A percentile compares a stretch with the other conserved stretches of the same genome.
phyloP scores from a whole-genome alignment of 2,329 filamentous ascomycete species.

The Diaporthe citri region DNA sequence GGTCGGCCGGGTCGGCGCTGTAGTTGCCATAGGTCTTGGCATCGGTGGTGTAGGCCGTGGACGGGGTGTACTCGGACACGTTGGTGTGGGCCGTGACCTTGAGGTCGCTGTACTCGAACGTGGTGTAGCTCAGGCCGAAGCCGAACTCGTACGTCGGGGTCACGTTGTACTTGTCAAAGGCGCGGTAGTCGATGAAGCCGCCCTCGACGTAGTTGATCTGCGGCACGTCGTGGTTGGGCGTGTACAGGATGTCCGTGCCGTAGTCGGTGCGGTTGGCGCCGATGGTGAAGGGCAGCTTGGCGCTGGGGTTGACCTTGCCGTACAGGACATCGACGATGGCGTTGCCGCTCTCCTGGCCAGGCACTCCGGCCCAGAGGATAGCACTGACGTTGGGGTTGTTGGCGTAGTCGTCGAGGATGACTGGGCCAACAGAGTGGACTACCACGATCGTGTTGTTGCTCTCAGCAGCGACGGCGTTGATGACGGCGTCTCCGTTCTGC shows the following conservation, averaged over 20 bases:
- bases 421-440: conserved; percentile 68
- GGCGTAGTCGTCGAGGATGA: conserved; percentile 75
- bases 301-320: conserved; percentile 66
- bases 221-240: conserved; percentile 58
- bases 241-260: conserved; percentile 76
- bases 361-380: conserved; percentile 66
- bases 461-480: conserved; percentile 76
- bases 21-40: conserved; percentile 60
- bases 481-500: conserved; percentile 79
- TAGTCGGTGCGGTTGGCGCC: conserved; percentile 79
- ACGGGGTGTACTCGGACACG: conserved; percentile 56
- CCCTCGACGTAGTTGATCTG: conserved; percentile 81
- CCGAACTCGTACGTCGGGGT: conserved; percentile 83
- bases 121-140: conserved; percentile 82
- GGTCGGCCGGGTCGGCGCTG: conserved; percentile 39
- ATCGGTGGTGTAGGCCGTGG: conserved; percentile 59
- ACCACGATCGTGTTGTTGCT: conserved; percentile 66
- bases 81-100: conserved; percentile 45
- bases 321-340: conserved; percentile 61
- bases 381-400: conserved; percentile 66
- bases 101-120: conserved; percentile 62
- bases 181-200: conserved; percentile 82
- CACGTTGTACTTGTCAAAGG: conserved; percentile 73
- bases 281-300: conserved; percentile 86
- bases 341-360: conserved; percentile 67